Evolutionary conservation across 805 yeast species (phyloP), one percentile per base, ranked within the genome.

Genomic region (Suhomyces sp.): DNA sequence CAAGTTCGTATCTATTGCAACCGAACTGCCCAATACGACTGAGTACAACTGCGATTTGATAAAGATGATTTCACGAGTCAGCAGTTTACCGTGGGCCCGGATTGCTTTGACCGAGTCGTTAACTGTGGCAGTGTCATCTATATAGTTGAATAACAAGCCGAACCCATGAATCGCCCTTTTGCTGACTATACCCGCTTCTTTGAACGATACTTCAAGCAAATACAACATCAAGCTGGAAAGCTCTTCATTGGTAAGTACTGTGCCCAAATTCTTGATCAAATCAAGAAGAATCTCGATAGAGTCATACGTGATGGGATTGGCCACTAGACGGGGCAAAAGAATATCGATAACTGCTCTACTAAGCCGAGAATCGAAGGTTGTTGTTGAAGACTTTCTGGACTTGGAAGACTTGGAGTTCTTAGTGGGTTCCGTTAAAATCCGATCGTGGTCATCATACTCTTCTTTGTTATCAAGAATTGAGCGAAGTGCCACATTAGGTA

Each of bases 231-330:
- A 31, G 53, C 55, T 44, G 54, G 52, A 26, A 45, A 77, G 52
- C 50, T 82, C 83, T 0, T 59, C 63, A 4, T 60, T 54, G 0
- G 71, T 56, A 33, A 84, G 67, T 4, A 69, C 68, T 15, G 68
- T 58, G 3, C 86, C 84, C 54, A 83, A 68, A 51, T 76, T 72
- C 53, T 76, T 77, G 46, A 84, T 68, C 41, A 86, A 57, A 58
- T 85, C 90, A 22, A 79, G 73, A 44, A 86, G 64, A 5, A 85
- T 76, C 62, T 87, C 93, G 56, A 86, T 77, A 41, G 78, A 70
- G 59, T 87, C 91, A 35, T 85, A 75, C 10, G 73, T 68, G 29
- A 79, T 67, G 55, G 65, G 60, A 46, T 63, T 51, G 13, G 62
- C 59, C 10, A 72, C 59, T 19, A 80, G 60, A 17, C 65, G 66